Evolutionary conservation across 352 stramenopile genomes (phyloP).

Genomic region (Phytophthora pistaciae): DNA sequence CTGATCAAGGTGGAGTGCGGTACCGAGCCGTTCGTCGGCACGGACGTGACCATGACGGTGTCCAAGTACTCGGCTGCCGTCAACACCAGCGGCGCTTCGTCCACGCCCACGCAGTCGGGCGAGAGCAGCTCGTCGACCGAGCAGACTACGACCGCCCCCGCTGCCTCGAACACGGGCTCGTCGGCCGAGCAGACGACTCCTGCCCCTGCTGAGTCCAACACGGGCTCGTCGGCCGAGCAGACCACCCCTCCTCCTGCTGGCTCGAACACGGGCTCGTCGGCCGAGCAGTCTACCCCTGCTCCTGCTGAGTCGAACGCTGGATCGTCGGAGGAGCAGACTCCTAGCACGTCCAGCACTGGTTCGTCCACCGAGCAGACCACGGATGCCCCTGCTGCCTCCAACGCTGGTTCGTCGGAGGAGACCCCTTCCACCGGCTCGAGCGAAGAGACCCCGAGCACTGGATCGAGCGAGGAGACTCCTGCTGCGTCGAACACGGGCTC

Average conservation of each 20-base stretch:
- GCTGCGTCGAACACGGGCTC: no score
- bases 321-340: background rate
- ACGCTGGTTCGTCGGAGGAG: background rate
- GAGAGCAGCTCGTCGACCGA: conserved; percentile 20
- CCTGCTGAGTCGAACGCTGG: background rate
- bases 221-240: conserved; percentile 6
- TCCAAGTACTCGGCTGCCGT: conserved; percentile 42
- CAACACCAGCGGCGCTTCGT: conserved; percentile 22
- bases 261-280: background rate
- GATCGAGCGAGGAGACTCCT: no score
- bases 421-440: background rate
- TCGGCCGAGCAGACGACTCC: conserved; percentile 20
- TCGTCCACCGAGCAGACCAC: background rate
- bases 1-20: conserved; percentile 51
- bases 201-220: conserved; percentile 8
- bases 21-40: conserved; percentile 46
- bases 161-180: conserved; percentile 5
- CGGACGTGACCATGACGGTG: conserved; percentile 37
- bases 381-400: background rate
- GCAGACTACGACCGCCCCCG: conserved; percentile 24
- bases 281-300: no score
- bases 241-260: background rate
- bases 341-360: background rate
- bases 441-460: background rate
- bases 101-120: conserved; percentile 15